Evolutionary conservation across 1,284 basidiomycete species (phyloP).

Genomic region (Trametes hirsuta): DNA sequence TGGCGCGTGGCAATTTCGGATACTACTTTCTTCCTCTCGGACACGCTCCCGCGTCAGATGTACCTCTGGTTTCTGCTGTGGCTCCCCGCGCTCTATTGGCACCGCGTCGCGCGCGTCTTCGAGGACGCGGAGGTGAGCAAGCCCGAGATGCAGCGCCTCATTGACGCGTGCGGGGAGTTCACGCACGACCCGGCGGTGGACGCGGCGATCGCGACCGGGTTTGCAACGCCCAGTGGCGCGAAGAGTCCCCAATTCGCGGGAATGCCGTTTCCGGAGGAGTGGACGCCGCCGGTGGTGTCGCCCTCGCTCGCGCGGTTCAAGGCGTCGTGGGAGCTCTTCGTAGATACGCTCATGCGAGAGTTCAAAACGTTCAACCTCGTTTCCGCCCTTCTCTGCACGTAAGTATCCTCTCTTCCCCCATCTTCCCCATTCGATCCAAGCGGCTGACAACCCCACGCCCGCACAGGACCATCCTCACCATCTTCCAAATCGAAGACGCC

Average conservation of each 20-base stretch:
- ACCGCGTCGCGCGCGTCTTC: constrained; percentile 70
- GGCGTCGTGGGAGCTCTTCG: constrained; percentile 71
- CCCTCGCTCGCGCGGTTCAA: constrained; percentile 68
- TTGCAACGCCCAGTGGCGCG: constrained; percentile 13
- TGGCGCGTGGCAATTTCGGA: constrained; percentile 19
- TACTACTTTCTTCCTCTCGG: constrained; percentile 41
- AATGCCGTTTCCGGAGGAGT: constrained; percentile 66
- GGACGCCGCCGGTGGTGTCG: constrained; percentile 59
- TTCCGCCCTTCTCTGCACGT: constrained; percentile 73
- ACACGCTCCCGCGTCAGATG: constrained; percentile 59
- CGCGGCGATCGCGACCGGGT: constrained; percentile 19
- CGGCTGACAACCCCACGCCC: neutral
- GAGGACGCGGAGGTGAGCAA: constrained; percentile 75
- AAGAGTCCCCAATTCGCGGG: constrained; percentile 14
- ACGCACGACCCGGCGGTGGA: constrained; percentile 18
- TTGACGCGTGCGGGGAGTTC: constrained; percentile 45
- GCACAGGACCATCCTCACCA: constrained; percentile 68
- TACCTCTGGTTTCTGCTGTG: constrained; percentile 70
- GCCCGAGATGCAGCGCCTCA: constrained; percentile 72
- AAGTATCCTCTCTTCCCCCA: constrained; percentile 31
- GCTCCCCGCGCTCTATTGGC: constrained; percentile 74
- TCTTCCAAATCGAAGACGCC: constrained; percentile 69
- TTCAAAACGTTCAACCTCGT: constrained; percentile 82
- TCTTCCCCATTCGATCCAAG: neutral
- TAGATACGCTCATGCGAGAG: constrained; percentile 69